Evolutionary conservation across 225 moss, liverwort and hornwort species (phyloP), one percentile per base, ranked within the genome.

Genomic region (Sphagnum contortum): DNA sequence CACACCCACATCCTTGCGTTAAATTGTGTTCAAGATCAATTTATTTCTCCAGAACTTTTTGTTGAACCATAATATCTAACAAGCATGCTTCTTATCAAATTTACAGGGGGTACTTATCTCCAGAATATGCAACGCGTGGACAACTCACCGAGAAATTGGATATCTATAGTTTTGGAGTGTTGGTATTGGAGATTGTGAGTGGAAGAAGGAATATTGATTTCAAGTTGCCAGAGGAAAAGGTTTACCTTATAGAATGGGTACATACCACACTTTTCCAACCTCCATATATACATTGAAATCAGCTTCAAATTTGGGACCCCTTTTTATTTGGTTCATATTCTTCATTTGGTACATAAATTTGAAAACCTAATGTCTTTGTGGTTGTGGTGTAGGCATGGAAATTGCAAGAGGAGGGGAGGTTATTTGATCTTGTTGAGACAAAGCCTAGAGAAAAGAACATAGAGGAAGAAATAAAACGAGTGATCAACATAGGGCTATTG

Each of bases 101-200:
- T 44, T 12, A 57, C 74, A 78, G 77, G 12, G 77, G 73, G 13
- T 73, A 78, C 54, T 66, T 73, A 6, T 61, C 73, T 61, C 77
- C 73, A 8, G 77, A 73, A 53, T 73, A 73, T 48, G 55, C 66
- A 6, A 65, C 13, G 5, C 57, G 69, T 9, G 78, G 78, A 6
- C 48, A 69, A 13, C 57, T 78, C 13, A 70, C 78, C 8, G 74
- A 78, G 44, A 73, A 74, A 49, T 63, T 62, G 3, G 74, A 74
- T 48, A 70, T 78, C 8, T 78, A 58, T n/a, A 71, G 74, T 45
- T 78, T 64, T 56, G 78, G 78, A 44, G 48, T 78, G 45, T 56
- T 78, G 6, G 12, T 78, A 3, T 50, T 78, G 58, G 78, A 73
- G 48, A 66, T 72, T 47, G 68, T 77, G n/a, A 48, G 68, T 4